These are phyloP conservation scores for Coffea canephora DNA, from an alignment of 257 asterid species.

Conservation along the genomic window DNA sequence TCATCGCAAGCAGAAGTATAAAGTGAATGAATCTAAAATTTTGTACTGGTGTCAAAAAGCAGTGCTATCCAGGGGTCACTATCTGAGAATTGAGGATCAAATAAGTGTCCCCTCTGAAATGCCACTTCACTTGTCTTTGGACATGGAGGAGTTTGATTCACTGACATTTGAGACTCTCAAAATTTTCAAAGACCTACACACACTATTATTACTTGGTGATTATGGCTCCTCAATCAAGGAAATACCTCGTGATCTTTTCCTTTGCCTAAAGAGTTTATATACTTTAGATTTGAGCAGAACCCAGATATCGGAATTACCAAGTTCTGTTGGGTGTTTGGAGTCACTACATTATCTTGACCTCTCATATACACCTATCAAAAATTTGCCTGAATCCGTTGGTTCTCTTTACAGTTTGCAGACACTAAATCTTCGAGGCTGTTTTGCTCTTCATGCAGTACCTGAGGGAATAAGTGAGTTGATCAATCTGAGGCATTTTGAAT, in stretches of 20 bases:
- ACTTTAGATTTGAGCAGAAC: background rate
- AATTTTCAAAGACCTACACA: background rate
- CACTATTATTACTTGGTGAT: background rate
- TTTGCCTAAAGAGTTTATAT: background rate
- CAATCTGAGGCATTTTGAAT: slow-evolving; percentile 42
- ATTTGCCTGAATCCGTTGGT: slow-evolving; percentile 29
- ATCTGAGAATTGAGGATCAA: background rate
- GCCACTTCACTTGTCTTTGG: background rate
- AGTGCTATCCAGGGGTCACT: background rate
- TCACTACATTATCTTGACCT: slow-evolving; percentile 36
- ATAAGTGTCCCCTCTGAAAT: too few species aligned
- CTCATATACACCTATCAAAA: slow-evolving; percentile 38
- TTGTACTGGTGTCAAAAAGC: background rate
- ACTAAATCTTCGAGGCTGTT: slow-evolving; percentile 36
- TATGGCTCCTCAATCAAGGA: background rate
- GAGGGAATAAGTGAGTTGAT: slow-evolving; percentile 26
- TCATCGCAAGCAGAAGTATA: background rate
- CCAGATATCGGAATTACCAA: background rate
- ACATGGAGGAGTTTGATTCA: background rate
- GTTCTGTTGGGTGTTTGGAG: slow-evolving; percentile 13
- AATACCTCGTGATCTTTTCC: background rate
- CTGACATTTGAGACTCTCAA: background rate
- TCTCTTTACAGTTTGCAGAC: slow-evolving; percentile 35
- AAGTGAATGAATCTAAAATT: background rate
- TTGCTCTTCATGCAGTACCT: slow-evolving; percentile 28